Base-by-base conservation (phyloP, 441 rosid species). In the Gossypium schwendimanii region DNA sequence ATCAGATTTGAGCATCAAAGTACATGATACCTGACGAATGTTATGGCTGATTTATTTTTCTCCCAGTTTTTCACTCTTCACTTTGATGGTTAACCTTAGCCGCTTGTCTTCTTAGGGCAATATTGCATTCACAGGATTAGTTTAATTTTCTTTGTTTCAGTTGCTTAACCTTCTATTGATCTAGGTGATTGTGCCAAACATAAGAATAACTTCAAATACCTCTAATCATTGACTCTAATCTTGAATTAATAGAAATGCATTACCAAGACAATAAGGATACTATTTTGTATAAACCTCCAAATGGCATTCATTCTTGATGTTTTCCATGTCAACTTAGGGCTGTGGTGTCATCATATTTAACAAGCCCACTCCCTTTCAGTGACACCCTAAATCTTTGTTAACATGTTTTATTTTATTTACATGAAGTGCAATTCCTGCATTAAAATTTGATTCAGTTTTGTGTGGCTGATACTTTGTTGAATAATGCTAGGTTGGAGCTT, bases 401-500 rank as follows among this genome's bases (percentile, higher is more conserved):
- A 28, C 33, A 68, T 68, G 61, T 15, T 52, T 50, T 50, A 28
- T 28, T 20, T 28, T 26, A 17, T 50, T 52, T 10, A 26, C 59
- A 50, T 26, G 26, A 52, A 52, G 28, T 31, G 9, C 1, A n/a
- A 18, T 69, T 69, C 47, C 61, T 17, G 61, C 18, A 10, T 0
- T 17, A 31, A 47, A 28, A 9, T 4, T 68, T 31, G 17, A 10
- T 33, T 20, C 12, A 5, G 53, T 20, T 17, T 7, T 20, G 44
- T 47, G 36, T 68, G 53, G 75, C 52, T 72, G 63, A 73, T 64
- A 24, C 54, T 26, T 59, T 18, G 62, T 52, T 57, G 60, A 62
- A 47, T 75, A 50, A 72, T 39, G 60, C 26, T 76, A 94, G 98
- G 91, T 87, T 45, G 99, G 99, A 80, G 97, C 94, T 72, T 95